Percentiles rank a stretch among this genome's conserved stretches.
These are phyloP conservation scores for Pseudogymnoascus pannorum DNA, from an alignment of 2,329 filamentous ascomycete species.

Conservation along the genomic window DNA sequence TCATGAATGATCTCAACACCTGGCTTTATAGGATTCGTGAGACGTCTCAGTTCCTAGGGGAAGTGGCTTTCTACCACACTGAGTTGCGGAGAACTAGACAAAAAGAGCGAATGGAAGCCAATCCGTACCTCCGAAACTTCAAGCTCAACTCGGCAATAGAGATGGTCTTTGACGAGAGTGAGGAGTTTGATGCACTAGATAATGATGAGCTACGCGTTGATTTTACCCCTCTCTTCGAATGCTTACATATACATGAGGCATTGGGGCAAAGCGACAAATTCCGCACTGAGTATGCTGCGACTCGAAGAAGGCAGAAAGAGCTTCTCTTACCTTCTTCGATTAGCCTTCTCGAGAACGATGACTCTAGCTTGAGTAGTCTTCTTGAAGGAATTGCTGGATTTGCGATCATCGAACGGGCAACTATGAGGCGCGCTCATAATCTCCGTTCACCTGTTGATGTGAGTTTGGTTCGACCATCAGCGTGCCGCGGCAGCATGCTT, in stretches of 20 bases:
- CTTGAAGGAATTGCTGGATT: constrained; percentile 94
- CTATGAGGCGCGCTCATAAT: constrained; percentile 78
- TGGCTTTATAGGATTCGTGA: constrained; percentile 95
- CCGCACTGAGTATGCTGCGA: constrained; percentile 82
- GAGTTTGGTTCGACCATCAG: constrained; percentile 25
- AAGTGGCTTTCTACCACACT: constrained; percentile 95
- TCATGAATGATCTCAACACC: constrained; percentile 94
- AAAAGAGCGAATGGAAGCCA: constrained; percentile 70
- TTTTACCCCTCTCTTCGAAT: constrained; percentile 90
- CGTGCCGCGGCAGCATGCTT: background rate
- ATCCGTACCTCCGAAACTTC: constrained; percentile 71
- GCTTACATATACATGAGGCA: constrained; percentile 91
- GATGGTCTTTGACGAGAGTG: constrained; percentile 86
- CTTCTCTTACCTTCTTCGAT: constrained; percentile 72
- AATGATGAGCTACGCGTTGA: constrained; percentile 94
- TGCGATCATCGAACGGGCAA: constrained; percentile 91
- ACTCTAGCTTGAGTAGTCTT: constrained; percentile 77
- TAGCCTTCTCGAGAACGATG: constrained; percentile 73
- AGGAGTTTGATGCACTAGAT: constrained; percentile 91
- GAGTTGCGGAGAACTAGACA: constrained; percentile 77
- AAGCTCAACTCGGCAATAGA: constrained; percentile 94
- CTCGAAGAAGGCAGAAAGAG: constrained; percentile 85
- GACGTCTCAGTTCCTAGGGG: constrained; percentile 89
- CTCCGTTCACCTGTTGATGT: constrained; percentile 78
- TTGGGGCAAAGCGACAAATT: constrained; percentile 90